These are phyloP conservation scores for Pseudogymnoascus sp. DNA, from an alignment of 2,329 filamentous ascomycete species.

Conservation along the genomic window DNA sequence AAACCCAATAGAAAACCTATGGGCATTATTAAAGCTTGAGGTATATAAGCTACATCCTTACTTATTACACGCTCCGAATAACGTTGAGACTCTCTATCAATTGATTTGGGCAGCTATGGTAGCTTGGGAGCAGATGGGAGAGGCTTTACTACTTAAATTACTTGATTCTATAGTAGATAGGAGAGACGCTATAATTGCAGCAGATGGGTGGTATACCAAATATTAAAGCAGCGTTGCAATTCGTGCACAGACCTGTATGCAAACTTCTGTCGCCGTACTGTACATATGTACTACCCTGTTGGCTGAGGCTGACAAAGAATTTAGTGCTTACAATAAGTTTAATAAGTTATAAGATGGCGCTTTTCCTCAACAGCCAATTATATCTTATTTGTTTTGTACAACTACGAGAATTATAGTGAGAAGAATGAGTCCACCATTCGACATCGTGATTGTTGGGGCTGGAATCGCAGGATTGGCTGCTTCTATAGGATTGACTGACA, in stretches of 20 bases:
- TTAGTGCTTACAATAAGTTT: no score
- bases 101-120: conserved; percentile 11
- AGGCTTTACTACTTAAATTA: conserved; percentile 8
- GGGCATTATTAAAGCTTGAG: neutral
- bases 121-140: conserved; percentile 11
- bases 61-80: conserved; percentile 9
- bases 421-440: no score
- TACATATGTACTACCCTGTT: no score
- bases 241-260: neutral
- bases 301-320: no score
- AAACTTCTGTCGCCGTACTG: neutral
- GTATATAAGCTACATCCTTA: conserved; percentile 11
- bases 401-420: no score
- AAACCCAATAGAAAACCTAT: neutral
- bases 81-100: conserved; percentile 2
- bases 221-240: no score
- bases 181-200: conserved; percentile 12
- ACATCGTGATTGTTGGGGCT: no score
- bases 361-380: no score
- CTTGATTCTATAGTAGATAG: conserved; percentile 9
- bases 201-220: conserved; percentile 14
- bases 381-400: no score
- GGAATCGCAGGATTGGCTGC: no score
- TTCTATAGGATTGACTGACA: no score
- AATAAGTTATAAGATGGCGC: no score